A percentile compares a stretch with the other conserved stretches of the same genome.
phyloP scores from a whole-genome alignment of 1,139 yeast genomes.

The Candida sp. region DNA sequence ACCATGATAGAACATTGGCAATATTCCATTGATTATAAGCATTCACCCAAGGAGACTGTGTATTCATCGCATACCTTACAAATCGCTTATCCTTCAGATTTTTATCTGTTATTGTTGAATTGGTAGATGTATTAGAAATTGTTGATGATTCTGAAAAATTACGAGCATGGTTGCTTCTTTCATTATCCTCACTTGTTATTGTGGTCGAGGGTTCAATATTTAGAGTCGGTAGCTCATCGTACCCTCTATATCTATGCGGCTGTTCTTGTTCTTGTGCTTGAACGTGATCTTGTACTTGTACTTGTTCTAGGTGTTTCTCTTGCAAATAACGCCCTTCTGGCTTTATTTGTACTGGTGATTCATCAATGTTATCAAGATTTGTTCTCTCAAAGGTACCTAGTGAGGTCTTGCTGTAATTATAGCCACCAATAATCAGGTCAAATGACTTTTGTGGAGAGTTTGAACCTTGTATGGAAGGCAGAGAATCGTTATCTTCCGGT shows the following conservation, averaged over 20 bases:
- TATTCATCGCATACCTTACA: slow-evolving; percentile 44
- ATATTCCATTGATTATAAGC: slow-evolving; percentile 55
- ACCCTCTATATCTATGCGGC: neutral
- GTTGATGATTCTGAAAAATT: slow-evolving; percentile 39
- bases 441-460: slow-evolving; percentile 12
- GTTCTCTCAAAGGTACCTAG: slow-evolving; percentile 7
- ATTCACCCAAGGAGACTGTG: slow-evolving; percentile 22
- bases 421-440: slow-evolving; percentile 30
- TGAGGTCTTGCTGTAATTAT: slow-evolving; percentile 26
- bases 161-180: slow-evolving; percentile 22
- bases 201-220: neutral
- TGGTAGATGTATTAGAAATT: slow-evolving; percentile 26
- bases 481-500: slow-evolving; percentile 8
- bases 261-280: no score
- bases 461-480: slow-evolving; percentile 1
- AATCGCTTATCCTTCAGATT: slow-evolving; percentile 38
- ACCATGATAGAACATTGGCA: slow-evolving; percentile 65
- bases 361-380: neutral
- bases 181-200: neutral
- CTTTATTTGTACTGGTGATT: neutral
- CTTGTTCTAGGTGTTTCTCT: no score
- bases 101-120: slow-evolving; percentile 27
- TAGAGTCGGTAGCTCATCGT: neutral
- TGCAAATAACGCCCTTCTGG: neutral
- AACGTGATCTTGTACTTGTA: neutral